These are phyloP conservation scores for Boletus rubropictus DNA, from an alignment of 768 basidiomycete species.

Conservation along the genomic window DNA sequence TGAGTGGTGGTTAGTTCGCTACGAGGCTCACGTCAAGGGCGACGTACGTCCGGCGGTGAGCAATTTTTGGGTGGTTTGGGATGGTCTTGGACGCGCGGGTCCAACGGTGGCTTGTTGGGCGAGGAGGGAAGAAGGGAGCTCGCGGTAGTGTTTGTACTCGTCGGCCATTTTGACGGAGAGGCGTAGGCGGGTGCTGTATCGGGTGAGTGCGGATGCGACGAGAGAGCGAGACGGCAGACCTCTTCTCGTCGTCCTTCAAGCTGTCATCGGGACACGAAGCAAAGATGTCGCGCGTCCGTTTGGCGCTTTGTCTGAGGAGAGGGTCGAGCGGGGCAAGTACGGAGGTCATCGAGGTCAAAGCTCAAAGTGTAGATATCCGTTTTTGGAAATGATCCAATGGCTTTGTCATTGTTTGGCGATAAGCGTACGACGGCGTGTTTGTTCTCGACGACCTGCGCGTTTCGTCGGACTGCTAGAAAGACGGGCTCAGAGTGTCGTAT, in stretches of 20 bases:
- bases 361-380: neutral
- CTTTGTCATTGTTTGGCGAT: slow-evolving; percentile 20
- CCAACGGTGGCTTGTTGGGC: slow-evolving; percentile 78
- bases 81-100: slow-evolving; percentile 50
- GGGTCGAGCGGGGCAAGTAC: slow-evolving; percentile 63
- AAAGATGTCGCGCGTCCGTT: slow-evolving; percentile 69
- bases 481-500: neutral
- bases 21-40: neutral
- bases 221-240: slow-evolving; percentile 38
- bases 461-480: neutral
- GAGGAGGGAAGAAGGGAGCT: slow-evolving; percentile 74
- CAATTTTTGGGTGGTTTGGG: slow-evolving; percentile 52
- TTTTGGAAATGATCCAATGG: slow-evolving; percentile 2
- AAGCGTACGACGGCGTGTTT: neutral
- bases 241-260: slow-evolving; percentile 50
- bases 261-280: slow-evolving; percentile 55
- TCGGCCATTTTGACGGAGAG: slow-evolving; percentile 81
- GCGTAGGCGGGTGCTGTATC: slow-evolving; percentile 52
- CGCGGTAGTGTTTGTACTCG: slow-evolving; percentile 84
- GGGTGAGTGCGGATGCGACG: neutral
- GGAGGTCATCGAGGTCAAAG: neutral
- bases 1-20: slow-evolving; percentile 16
- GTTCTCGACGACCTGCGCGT: neutral
- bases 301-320: slow-evolving; percentile 57
- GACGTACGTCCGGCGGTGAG: slow-evolving; percentile 67